Percentiles rank a stretch among this genome's conserved stretches.
Evolutionary conservation across 371 early-diverging fungal genomes (phyloP).

Genomic region (Dinochytrium kinnereticum): DNA sequence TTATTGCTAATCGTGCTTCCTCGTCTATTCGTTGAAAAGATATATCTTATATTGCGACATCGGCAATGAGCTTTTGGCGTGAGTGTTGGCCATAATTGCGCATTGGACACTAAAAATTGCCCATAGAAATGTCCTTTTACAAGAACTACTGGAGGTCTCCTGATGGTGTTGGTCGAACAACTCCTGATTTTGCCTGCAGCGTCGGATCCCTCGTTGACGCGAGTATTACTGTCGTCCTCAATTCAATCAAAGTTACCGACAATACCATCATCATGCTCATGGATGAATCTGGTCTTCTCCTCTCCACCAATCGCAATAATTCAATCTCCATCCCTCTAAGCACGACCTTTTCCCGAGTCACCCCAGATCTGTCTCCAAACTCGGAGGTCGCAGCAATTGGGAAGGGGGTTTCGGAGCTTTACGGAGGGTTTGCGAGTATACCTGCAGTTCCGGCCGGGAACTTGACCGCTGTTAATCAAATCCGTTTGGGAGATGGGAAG

Average conservation of each 20-base stretch:
- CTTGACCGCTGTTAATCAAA: background rate
- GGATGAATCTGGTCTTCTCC: background rate
- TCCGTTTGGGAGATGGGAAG: background rate
- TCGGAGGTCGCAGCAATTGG: background rate
- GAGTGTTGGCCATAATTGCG: too few species aligned
- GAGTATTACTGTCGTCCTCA: slow-evolving; percentile 10
- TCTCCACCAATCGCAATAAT: slow-evolving; percentile 12
- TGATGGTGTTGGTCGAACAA: background rate
- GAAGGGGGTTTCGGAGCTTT: background rate
- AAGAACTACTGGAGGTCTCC: background rate
- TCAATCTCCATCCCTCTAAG: background rate
- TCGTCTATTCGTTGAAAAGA: too few species aligned
- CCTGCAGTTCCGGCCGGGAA: background rate
- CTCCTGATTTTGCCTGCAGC: slow-evolving; percentile 14
- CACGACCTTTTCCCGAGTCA: background rate
- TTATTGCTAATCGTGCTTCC: too few species aligned
- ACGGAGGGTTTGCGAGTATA: background rate
- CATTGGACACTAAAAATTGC: too few species aligned
- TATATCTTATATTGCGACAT: background rate
- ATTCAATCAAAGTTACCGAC: slow-evolving; percentile 4
- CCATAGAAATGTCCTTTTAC: slow-evolving; percentile 4
- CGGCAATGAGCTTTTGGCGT: background rate
- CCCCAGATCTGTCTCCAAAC: background rate
- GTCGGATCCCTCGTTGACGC: slow-evolving; percentile 11
- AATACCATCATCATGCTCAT: slow-evolving; percentile 20